Evolutionary conservation across 129 eudicot species (phyloP).

Genomic region (Apium graveolens): DNA sequence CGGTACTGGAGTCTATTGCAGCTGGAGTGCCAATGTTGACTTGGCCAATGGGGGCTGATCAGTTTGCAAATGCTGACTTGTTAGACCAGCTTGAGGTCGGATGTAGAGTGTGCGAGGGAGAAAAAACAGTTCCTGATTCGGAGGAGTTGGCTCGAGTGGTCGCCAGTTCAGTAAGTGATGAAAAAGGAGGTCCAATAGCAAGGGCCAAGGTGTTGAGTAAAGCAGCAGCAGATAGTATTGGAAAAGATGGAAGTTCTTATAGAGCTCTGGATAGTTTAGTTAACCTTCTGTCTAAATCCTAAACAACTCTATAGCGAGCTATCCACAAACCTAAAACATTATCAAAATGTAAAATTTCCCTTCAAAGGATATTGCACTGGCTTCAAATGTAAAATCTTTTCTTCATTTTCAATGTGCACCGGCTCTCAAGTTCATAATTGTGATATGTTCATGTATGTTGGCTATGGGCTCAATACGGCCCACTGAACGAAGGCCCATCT

Average conservation of each 20-base stretch:
- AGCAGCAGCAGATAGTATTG: slow-evolving; percentile 30
- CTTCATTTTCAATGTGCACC: no score
- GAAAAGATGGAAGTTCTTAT: slow-evolving; percentile 40
- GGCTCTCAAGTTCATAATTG: no score
- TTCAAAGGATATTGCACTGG: no score
- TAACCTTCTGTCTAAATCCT: no score
- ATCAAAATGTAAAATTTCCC: no score
- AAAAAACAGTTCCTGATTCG: slow-evolving; percentile 27
- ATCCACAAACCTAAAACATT: no score
- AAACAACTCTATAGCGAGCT: no score
- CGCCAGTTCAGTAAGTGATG: slow-evolving; percentile 16
- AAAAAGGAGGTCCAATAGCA: slow-evolving; percentile 21
- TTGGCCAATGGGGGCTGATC: slow-evolving; percentile 84
- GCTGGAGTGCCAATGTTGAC: slow-evolving; percentile 60
- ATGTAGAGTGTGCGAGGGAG: slow-evolving; percentile 45
- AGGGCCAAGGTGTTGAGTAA: slow-evolving; percentile 23
- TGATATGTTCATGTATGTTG: no score
- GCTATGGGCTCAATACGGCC: no score
- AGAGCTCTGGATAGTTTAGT: slow-evolving; percentile 30
- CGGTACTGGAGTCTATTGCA: slow-evolving; percentile 38
- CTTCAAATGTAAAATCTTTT: no score
- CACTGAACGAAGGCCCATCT: no score
- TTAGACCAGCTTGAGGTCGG: slow-evolving; percentile 50
- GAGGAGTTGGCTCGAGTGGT: slow-evolving; percentile 34
- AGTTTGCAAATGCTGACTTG: slow-evolving; percentile 42